These are phyloP conservation scores for Danielozyma ontarioensis DNA, from an alignment of 805 yeast genomes.

Conservation along the genomic window DNA sequence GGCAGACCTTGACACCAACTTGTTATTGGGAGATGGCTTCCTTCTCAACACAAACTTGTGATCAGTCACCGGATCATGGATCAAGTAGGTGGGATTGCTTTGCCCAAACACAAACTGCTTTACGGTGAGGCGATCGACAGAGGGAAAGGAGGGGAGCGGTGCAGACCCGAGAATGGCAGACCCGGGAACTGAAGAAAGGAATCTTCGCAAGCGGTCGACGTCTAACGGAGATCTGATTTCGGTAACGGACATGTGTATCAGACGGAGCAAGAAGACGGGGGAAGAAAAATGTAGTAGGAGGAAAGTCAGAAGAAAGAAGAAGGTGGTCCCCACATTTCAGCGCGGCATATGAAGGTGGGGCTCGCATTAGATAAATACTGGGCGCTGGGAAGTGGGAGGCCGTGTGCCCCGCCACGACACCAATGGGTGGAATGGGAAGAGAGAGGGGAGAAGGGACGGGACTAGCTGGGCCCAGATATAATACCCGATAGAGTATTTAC, in stretches of 20 bases:
- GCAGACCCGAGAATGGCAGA: constrained; percentile 19
- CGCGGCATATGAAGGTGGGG: too few relatives aligned
- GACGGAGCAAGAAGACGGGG: too few relatives aligned
- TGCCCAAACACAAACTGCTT: constrained; percentile 60
- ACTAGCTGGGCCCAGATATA: too few relatives aligned
- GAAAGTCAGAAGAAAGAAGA: too few relatives aligned
- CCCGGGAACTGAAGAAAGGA: constrained; percentile 11
- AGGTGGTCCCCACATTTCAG: too few relatives aligned
- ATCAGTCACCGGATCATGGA: constrained; percentile 33
- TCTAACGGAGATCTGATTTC: constrained; percentile 32
- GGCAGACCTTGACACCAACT: constrained; percentile 50
- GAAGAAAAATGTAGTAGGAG: too few relatives aligned
- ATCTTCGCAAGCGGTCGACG: constrained; percentile 16
- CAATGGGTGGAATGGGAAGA: too few relatives aligned
- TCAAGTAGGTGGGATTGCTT: constrained; percentile 56
- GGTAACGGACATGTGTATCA: constrained; percentile 17
- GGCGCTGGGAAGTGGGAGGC: too few relatives aligned
- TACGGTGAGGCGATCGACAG: constrained; percentile 19
- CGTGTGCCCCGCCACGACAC: too few relatives aligned
- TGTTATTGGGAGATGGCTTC: constrained; percentile 48
- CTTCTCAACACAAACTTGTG: constrained; percentile 46
- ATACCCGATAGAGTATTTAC: too few relatives aligned
- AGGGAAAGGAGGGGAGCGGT: constrained; percentile 11
- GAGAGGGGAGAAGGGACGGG: too few relatives aligned
- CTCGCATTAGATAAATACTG: too few relatives aligned